Evolutionary conservation across 805 yeast genomes (phyloP).

Genomic region (Candida yuanshanica): DNA sequence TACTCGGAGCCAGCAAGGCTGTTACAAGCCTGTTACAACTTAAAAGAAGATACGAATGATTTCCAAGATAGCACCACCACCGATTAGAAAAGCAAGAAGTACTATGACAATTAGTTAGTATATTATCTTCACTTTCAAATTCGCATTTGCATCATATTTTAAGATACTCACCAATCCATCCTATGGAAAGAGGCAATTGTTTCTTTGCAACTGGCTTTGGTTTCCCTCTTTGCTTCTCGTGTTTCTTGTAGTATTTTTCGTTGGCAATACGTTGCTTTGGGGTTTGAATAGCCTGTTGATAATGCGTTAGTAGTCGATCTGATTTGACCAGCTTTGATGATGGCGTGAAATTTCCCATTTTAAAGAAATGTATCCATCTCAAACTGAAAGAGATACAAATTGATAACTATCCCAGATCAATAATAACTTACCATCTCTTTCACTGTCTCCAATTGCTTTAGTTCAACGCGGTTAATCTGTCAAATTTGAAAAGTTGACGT

Average conservation of each 20-base stretch:
- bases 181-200: conserved; percentile 50
- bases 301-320: background rate
- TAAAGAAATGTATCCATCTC: background rate
- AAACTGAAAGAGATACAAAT: too few species aligned
- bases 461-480: background rate
- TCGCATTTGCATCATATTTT: too few species aligned
- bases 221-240: conserved; percentile 72
- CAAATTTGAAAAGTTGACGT: background rate
- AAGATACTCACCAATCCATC: conserved; percentile 55
- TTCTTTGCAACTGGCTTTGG: conserved; percentile 40
- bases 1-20: background rate
- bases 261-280: conserved; percentile 88
- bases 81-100: conserved; percentile 56
- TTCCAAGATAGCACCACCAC: conserved; percentile 82
- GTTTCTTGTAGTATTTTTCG: conserved; percentile 68
- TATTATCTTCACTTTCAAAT: too few species aligned
- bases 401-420: too few species aligned
- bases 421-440: too few species aligned
- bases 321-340: too few species aligned
- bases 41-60: conserved; percentile 50
- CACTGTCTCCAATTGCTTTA: too few species aligned
- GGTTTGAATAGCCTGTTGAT: conserved; percentile 62
- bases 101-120: conserved; percentile 19
- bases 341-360: background rate
- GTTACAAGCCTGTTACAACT: conserved; percentile 1